Evolutionary conservation across 352 stramenopile genomes (phyloP).

Genomic region (Poterioochromonas sp.): DNA sequence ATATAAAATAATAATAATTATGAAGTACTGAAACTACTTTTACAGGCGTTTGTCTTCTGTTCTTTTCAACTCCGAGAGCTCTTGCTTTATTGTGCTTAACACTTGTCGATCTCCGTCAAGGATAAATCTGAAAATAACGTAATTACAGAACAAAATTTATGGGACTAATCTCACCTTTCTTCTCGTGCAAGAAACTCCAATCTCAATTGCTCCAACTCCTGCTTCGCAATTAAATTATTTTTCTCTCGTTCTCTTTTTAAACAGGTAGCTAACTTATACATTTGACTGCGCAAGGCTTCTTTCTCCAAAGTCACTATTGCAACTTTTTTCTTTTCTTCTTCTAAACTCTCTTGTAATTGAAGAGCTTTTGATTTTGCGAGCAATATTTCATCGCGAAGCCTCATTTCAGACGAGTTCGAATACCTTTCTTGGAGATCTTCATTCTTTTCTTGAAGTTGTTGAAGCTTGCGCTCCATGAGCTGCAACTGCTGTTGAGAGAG

Average conservation of each 20-base stretch:
- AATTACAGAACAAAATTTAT: not conserved
- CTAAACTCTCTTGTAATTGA: not conserved
- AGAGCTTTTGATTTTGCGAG: not conserved
- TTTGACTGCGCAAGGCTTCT: slow-evolving; percentile 25
- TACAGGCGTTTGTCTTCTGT: too few species aligned
- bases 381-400: slow-evolving; percentile 22
- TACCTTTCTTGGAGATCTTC: not conserved
- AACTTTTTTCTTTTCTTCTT: not conserved
- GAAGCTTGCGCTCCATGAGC: not conserved
- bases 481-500: not conserved
- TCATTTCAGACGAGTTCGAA: slow-evolving; percentile 1
- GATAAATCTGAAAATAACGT: slow-evolving; percentile 29
- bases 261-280: slow-evolving; percentile 29
- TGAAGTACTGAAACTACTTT: too few species aligned
- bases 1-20: too few species aligned
- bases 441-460: slow-evolving; percentile 25
- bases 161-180: slow-evolving; percentile 6
- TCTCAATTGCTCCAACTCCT: slow-evolving; percentile 37
- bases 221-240: not conserved
- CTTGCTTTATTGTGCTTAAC: slow-evolving; percentile 22
- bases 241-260: slow-evolving; percentile 34
- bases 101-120: slow-evolving; percentile 34
- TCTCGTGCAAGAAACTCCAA: slow-evolving; percentile 41
- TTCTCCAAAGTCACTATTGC: not conserved
- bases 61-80: too few species aligned